Percentiles rank a stretch among this genome's conserved stretches.
phyloP scores from a whole-genome alignment of 805 yeast species.

The Myxozyma neglecta region DNA sequence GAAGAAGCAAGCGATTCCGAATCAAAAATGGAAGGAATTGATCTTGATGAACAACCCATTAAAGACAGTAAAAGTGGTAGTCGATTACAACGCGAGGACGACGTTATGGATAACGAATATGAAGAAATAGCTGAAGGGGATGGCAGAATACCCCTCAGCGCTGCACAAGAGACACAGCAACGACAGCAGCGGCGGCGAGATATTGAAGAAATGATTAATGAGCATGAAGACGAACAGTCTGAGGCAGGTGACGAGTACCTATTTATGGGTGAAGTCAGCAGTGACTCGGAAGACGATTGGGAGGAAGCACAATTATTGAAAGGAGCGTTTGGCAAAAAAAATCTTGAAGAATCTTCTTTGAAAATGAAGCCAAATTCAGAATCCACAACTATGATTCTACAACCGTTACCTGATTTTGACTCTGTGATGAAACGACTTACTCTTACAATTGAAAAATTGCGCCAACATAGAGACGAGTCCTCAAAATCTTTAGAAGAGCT shows the following conservation, averaged over 20 bases:
- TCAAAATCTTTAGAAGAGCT: slow-evolving; percentile 12
- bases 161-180: slow-evolving; percentile 24
- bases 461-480: slow-evolving; percentile 15
- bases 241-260: slow-evolving; percentile 8
- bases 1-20: slow-evolving; percentile 10
- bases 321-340: slow-evolving; percentile 20
- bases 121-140: slow-evolving; percentile 30
- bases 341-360: background rate
- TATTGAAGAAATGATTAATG: slow-evolving; percentile 23
- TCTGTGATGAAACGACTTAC: slow-evolving; percentile 17
- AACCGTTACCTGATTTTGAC: slow-evolving; percentile 22
- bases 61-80: background rate
- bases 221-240: slow-evolving; percentile 21
- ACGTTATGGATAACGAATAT: slow-evolving; percentile 20
- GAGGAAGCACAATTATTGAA: slow-evolving; percentile 27
- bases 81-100: slow-evolving; percentile 24
- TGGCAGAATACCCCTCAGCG: slow-evolving; percentile 28
- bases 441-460: slow-evolving; percentile 14
- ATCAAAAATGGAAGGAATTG: slow-evolving; percentile 11
- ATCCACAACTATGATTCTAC: slow-evolving; percentile 9
- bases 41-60: background rate
- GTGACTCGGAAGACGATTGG: slow-evolving; percentile 26
- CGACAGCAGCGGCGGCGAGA: slow-evolving; percentile 13
- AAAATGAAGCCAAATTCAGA: background rate
- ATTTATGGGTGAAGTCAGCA: slow-evolving; percentile 11